Evolutionary conservation across 2,329 filamentous ascomycete genomes (phyloP), one percentile per base, ranked within the genome.

Genomic region (Rhinocladiella mackenziei): DNA sequence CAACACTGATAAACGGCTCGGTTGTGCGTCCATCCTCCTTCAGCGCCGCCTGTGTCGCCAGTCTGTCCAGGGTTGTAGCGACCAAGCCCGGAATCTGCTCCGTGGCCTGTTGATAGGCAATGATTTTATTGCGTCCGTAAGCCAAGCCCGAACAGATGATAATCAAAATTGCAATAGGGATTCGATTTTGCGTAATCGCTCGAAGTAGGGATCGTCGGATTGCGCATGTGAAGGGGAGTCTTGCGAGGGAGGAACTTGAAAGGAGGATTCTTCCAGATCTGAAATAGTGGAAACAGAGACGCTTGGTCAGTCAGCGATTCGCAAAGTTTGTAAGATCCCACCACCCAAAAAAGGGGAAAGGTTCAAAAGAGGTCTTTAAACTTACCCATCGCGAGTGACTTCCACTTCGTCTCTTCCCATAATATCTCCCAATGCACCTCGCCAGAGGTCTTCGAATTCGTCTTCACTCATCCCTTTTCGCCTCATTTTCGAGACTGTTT

Each of bases 211-310:
- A 62, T 56, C 67, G 66, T 62, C 68, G 67, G 65, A 68, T 56
- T 61, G 68, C 63, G 57, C 69, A 96, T 72, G 71, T 64, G 84
- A 96, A 75, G 72, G 89, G 79, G 84, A 97, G 77, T 68, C 84
- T 79, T 77, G 89, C 85, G 83, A 94, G 85, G 75, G 87, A 94
- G 74, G 78, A 84, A 71, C 85, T 91, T 69, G 81, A 79, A 76
- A 96, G 79, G 66, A 71, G 71, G 73, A 81, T 69, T 75, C 72
- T 66, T 71, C 69, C 70, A 76, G 77, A 74, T 67, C 54, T 56
- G 43, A n/a, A 32, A 31, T 34, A 17, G 43, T 32, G 3, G 45
- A 40, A 42, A 47, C 13, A 36, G 44, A 41, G 43, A 50, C 36
- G 32, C 48, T 57, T 45, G 49, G 44, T 57, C 46, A 55, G 51